phyloP scores from a whole-genome alignment of 129 eudicot species.

The Tagetes patula region DNA sequence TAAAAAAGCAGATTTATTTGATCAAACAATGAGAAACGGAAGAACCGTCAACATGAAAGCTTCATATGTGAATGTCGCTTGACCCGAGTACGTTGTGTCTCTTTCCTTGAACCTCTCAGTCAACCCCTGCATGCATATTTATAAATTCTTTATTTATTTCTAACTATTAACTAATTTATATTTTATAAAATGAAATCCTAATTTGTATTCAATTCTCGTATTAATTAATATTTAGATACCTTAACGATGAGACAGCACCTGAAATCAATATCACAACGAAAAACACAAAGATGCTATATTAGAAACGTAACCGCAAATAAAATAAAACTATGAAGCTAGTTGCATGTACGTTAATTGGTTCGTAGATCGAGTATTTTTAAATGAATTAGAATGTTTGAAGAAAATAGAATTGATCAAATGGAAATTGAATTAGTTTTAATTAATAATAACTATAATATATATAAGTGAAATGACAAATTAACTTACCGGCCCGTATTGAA shows the following conservation, averaged over 20 bases:
- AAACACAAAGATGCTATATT: not conserved
- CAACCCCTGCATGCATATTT: constrained; percentile 45
- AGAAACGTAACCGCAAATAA: not conserved
- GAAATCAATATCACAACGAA: constrained; percentile 19
- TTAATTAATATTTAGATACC: constrained; percentile 38
- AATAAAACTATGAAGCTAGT: not conserved
- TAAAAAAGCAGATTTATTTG: not conserved
- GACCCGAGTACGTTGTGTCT: constrained; percentile 52
- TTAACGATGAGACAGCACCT: constrained; percentile 91
- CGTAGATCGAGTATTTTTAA: no score
- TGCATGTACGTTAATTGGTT: no score
- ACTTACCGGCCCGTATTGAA: no score
- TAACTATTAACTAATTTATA: not conserved
- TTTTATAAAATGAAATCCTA: not conserved
- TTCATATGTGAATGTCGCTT: constrained; percentile 72
- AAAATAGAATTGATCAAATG: no score
- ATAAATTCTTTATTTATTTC: not conserved
- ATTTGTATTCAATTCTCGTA: no score
- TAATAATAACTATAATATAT: no score
- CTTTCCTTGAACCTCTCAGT: constrained; percentile 82
- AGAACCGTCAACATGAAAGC: constrained; percentile 65
- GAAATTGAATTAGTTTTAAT: no score
- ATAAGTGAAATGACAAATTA: no score
- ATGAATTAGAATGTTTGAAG: no score
- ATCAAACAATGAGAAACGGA: constrained; percentile 72